Evolutionary conservation across 192 early-diverging fungal genomes (phyloP).

Genomic region (Endogone sp.): DNA sequence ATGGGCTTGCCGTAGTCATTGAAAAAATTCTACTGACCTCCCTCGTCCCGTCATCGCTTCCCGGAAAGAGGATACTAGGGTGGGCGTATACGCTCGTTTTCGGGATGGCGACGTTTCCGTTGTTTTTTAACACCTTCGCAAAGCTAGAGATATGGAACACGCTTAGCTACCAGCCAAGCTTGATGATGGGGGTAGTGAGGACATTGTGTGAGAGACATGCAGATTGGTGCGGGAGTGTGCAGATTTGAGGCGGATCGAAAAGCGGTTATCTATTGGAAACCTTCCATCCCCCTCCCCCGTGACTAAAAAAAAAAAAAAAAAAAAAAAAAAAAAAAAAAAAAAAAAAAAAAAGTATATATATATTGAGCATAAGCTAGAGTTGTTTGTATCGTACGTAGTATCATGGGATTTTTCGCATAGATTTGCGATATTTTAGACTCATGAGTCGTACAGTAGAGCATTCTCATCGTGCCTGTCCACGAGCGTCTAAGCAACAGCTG

Average conservation of each 20-base stretch:
- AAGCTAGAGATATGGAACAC: background rate
- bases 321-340: too few species aligned
- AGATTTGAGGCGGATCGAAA: background rate
- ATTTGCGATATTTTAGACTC: too few species aligned
- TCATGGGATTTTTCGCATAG: too few species aligned
- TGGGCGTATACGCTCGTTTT: background rate
- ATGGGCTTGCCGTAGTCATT: slow-evolving; percentile 10
- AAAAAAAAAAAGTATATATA: too few species aligned
- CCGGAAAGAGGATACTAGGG: background rate
- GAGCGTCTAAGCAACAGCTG: too few species aligned
- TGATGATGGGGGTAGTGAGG: background rate
- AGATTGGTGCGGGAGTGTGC: background rate
- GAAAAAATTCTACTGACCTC: background rate
- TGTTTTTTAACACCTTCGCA: background rate
- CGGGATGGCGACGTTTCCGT: background rate
- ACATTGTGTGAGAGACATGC: background rate
- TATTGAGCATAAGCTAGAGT: too few species aligned
- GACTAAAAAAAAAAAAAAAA: too few species aligned
- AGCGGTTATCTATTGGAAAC: too few species aligned
- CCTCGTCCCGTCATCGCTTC: background rate
- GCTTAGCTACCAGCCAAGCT: background rate
- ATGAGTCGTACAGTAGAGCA: too few species aligned
- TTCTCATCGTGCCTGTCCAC: too few species aligned
- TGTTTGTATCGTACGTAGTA: too few species aligned
- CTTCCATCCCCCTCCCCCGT: too few species aligned